These are phyloP conservation scores for Spergularia azorica DNA, from an alignment of 179 eudicot genomes.

Conservation along the genomic window DNA sequence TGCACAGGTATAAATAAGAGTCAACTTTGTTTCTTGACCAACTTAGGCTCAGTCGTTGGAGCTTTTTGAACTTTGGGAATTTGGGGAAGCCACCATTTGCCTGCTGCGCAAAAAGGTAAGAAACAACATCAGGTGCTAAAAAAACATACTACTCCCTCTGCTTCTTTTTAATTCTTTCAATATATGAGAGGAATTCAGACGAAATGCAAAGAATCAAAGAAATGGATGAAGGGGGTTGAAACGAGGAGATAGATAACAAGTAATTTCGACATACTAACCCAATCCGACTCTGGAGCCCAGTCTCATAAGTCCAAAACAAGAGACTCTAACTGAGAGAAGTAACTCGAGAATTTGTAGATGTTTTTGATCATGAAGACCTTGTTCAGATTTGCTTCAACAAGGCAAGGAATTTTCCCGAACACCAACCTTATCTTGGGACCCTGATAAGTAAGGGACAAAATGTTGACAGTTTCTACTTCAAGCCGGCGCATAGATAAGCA, in stretches of 20 bases:
- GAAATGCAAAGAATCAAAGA: no score
- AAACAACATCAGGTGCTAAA: neutral
- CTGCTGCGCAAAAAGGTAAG: neutral
- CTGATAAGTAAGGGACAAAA: slow-evolving; percentile 3
- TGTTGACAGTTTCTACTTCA: neutral
- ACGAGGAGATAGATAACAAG: neutral
- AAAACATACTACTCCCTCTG: neutral
- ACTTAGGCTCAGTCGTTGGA: neutral
- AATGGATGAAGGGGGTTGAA: neutral
- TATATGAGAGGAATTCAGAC: no score
- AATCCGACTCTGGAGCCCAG: neutral
- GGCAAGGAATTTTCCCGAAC: slow-evolving; percentile 12
- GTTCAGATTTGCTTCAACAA: slow-evolving; percentile 9
- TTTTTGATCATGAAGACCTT: neutral
- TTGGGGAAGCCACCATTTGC: neutral
- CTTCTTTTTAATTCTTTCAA: neutral
- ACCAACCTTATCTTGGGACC: neutral
- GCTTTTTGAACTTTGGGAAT: neutral
- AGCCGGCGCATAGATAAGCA: neutral
- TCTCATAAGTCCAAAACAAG: neutral
- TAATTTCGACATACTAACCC: neutral
- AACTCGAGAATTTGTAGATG: neutral
- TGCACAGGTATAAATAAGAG: neutral
- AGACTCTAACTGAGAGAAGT: slow-evolving; percentile 6
- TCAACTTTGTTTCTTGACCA: neutral